Base-by-base conservation (phyloP, 352 stramenopile species). In the Sclerospora graminicola region DNA sequence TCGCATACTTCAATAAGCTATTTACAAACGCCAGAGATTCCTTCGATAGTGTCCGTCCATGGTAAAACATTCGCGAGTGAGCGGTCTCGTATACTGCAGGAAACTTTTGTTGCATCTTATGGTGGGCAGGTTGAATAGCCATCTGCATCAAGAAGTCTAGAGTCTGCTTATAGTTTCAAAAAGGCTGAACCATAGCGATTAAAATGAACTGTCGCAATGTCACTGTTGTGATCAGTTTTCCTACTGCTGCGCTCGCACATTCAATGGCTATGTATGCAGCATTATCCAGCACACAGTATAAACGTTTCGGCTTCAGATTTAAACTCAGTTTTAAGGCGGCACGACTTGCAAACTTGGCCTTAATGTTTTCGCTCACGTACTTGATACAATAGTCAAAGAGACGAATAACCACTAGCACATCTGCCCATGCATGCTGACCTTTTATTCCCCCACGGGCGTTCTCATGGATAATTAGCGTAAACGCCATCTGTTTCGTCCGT, bases 81-180 rank as follows among this genome's bases (percentile, higher is more conserved):
- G 89, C 95, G 9, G 95, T 96, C 69, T 99, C 95, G 57, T 99
- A 98, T 5, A 97, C 96, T 13, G 90, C 94, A 21, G 87, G 91
- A 34, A 97, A 71, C 49, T 80, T 60, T 23, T 84, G 79, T 72
- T 96, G 96, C 50, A 98, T 91, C 54, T 96, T 94, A 69, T 95
- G 98, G 33, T 96, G 92, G 2, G 91, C 95, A 14, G 98, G 68
- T 63, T 99, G 95, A 45, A 98, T 97, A 19, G 91, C 93, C 62
- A 89, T 74, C 73, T 99, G 95, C 60, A 97, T 94, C 62, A 95
- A 98, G 23, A 96, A 96, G 65, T 99, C 95, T 7, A 95, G 95
- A 29, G 90, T 97, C 44, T 96, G 78, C 48, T 96, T 96, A 66
- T 92, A 95, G 81, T 70, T 97, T 97, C 34, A 98, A 83, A 45